These are phyloP conservation scores for Magnaporthiopsis incrustans DNA, from an alignment of 2,329 filamentous ascomycete species.

Conservation along the genomic window DNA sequence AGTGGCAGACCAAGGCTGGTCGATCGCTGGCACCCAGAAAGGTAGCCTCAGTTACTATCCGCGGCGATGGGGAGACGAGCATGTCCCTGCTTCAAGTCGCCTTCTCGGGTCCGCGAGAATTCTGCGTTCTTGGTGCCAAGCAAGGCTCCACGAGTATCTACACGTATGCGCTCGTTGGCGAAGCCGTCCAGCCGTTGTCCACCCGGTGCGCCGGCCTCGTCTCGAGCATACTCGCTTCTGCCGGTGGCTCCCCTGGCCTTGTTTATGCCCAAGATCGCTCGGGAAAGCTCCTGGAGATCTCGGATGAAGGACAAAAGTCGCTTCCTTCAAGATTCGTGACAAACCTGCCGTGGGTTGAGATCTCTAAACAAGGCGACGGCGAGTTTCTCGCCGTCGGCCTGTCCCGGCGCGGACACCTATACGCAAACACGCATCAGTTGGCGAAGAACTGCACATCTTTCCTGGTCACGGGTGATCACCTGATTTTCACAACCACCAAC, in stretches of 20 bases:
- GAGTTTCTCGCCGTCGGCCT: slow-evolving; percentile 51
- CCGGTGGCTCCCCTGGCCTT: slow-evolving; percentile 11
- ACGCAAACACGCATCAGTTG: slow-evolving; percentile 65
- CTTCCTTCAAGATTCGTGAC: slow-evolving; percentile 31
- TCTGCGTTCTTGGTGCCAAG: neutral
- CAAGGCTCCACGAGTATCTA: neutral
- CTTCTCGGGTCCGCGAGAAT: slow-evolving; percentile 12
- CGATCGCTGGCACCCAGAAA: slow-evolving; percentile 34
- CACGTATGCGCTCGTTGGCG: neutral
- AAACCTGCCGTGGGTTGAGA: slow-evolving; percentile 46
- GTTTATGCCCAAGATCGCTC: slow-evolving; percentile 37
- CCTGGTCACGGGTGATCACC: slow-evolving; percentile 67
- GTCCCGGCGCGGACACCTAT: slow-evolving; percentile 68
- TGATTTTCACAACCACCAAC: slow-evolving; percentile 87
- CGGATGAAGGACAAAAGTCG: slow-evolving; percentile 22
- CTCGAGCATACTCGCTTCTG: slow-evolving; percentile 6
- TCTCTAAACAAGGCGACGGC: slow-evolving; percentile 30
- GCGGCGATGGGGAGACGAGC: neutral
- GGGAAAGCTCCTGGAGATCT: slow-evolving; percentile 36
- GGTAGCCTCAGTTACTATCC: neutral
- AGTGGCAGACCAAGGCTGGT: slow-evolving; percentile 56
- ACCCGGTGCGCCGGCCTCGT: neutral
- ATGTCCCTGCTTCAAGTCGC: slow-evolving; percentile 14
- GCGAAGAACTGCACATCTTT: slow-evolving; percentile 91
- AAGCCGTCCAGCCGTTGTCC: neutral